Conservation (phyloP, 768 basidiomycete genomes). For the Termitomyces sp. region DNA sequence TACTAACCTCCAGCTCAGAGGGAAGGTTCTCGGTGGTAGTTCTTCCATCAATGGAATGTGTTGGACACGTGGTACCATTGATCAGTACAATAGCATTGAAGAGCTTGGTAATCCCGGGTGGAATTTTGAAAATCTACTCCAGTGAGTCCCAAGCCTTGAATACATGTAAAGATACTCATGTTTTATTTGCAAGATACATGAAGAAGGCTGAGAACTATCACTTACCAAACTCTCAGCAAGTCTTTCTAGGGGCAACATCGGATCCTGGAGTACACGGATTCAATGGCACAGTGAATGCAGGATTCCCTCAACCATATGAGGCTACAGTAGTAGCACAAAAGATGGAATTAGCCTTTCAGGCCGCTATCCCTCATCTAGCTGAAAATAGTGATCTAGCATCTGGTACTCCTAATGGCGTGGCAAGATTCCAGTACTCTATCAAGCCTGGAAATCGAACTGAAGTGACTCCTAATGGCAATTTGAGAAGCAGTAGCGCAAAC, state of each 20-base stretch:
- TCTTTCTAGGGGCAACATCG: slow-evolving; percentile 6
- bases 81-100: slow-evolving; percentile 15
- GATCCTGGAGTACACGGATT: slow-evolving; percentile 8
- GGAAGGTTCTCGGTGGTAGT: slow-evolving; percentile 16
- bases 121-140: slow-evolving; percentile 13
- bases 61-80: slow-evolving; percentile 17
- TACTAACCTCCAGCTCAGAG: neutral
- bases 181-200: slow-evolving; percentile 7
- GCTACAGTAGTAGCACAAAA: neutral
- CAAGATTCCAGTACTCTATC: slow-evolving; percentile 14
- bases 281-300: slow-evolving; percentile 10
- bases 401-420: slow-evolving; percentile 11
- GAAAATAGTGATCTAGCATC: slow-evolving; percentile 11
- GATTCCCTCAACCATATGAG: slow-evolving; percentile 15
- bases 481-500: slow-evolving; percentile 12
- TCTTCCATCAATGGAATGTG: slow-evolving; percentile 17
- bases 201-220: slow-evolving; percentile 10
- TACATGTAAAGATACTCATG: no score
- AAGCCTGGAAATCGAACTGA: slow-evolving; percentile 11
- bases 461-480: slow-evolving; percentile 8
- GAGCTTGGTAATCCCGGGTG: slow-evolving; percentile 16
- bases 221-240: slow-evolving; percentile 10
- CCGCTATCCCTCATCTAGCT: slow-evolving; percentile 5
- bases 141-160: neutral
- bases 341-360: neutral